These are phyloP conservation scores for Ophiostoma triangulosporum DNA, from an alignment of 2,329 filamentous ascomycete genomes.

Conservation along the genomic window DNA sequence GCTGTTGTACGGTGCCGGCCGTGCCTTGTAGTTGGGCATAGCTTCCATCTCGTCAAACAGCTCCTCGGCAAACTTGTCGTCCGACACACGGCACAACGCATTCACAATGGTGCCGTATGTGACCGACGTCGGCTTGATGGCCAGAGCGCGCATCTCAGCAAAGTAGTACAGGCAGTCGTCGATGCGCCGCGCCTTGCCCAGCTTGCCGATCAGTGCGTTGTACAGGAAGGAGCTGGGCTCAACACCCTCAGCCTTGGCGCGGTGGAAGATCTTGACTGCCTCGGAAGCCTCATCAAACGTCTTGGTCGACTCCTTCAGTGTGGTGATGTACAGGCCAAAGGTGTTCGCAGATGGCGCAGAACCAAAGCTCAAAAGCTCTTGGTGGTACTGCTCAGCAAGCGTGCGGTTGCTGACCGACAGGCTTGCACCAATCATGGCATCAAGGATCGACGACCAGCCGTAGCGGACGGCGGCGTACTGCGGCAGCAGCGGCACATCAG, in stretches of 20 bases:
- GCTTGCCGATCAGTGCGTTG: constrained; percentile 95
- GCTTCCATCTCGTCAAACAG: constrained; percentile 98
- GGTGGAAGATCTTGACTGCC: constrained; percentile 93
- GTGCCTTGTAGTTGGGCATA: constrained; percentile 97
- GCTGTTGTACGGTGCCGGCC: constrained; percentile 94
- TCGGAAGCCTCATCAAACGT: constrained; percentile 96
- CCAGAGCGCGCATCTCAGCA: constrained; percentile 85
- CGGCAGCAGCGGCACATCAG: constrained; percentile 71
- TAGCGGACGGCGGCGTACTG: constrained; percentile 83
- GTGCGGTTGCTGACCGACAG: constrained; percentile 69
- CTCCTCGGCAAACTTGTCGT: constrained; percentile 95
- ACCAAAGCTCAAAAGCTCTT: constrained; percentile 82
- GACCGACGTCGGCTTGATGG: constrained; percentile 90
- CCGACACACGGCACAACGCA: constrained; percentile 88
- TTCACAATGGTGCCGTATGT: constrained; percentile 98
- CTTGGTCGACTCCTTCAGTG: constrained; percentile 90
- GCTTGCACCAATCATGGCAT: constrained; percentile 91
- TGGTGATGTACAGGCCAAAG: constrained; percentile 98
- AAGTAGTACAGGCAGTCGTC: constrained; percentile 98
- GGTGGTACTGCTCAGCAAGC: constrained; percentile 74
- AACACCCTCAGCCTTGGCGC: constrained; percentile 84
- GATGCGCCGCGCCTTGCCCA: constrained; percentile 93
- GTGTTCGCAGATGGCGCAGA: constrained; percentile 91
- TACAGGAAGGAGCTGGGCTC: constrained; percentile 95
- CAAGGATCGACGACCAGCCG: constrained; percentile 91